Evolutionary conservation across 441 rosid species (phyloP).

Genomic region (Corymbia calophylla): DNA sequence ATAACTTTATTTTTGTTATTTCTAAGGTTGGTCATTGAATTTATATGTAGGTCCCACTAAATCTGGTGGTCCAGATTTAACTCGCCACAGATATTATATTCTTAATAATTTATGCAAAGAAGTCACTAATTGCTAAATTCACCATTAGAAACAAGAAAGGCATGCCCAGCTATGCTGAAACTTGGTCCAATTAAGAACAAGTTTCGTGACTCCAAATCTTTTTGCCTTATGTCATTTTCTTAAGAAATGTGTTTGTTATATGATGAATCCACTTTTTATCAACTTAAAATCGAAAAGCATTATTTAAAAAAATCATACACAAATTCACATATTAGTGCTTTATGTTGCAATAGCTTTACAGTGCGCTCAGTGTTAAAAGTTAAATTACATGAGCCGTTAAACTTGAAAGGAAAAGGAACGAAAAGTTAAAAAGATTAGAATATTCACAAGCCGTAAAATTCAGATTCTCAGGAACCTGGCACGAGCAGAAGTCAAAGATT

Average conservation of each 20-base stretch:
- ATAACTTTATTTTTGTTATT: background rate
- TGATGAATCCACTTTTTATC: background rate
- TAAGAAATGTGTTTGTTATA: rapidly evolving
- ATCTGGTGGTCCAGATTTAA: background rate
- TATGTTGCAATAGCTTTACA: background rate
- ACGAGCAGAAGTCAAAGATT: background rate
- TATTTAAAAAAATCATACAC: background rate
- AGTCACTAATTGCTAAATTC: background rate
- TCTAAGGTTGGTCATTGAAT: background rate
- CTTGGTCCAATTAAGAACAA: background rate
- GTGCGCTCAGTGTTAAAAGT: background rate
- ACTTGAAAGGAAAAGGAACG: background rate
- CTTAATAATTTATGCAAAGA: background rate
- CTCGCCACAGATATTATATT: background rate
- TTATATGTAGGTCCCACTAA: background rate
- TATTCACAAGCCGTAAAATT: background rate
- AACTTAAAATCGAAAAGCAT: background rate
- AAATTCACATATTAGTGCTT: background rate
- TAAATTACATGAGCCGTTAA: background rate
- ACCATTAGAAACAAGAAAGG: background rate
- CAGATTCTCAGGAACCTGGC: background rate
- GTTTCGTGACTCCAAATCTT: background rate
- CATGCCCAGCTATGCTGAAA: background rate
- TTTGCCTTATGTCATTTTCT: background rate
- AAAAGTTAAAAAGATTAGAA: background rate